Conservation (phyloP, 2,329 filamentous ascomycete genomes). For the Fusarium sarcochroum region DNA sequence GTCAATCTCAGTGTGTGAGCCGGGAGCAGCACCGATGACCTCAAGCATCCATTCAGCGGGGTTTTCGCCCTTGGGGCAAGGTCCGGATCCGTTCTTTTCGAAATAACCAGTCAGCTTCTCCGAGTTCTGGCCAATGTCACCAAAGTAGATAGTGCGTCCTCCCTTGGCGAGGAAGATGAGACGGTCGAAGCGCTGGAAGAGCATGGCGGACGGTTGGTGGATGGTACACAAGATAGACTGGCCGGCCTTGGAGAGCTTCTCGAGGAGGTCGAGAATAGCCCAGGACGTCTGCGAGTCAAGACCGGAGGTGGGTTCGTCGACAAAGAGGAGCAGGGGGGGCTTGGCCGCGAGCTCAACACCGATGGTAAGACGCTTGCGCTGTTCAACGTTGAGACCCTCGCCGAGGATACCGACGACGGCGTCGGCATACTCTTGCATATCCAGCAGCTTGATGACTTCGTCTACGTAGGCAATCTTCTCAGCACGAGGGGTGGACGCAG, state of each 20-base stretch:
- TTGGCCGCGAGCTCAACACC: slow-evolving; percentile 63
- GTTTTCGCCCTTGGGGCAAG: slow-evolving; percentile 43
- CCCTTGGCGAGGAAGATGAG: slow-evolving; percentile 62
- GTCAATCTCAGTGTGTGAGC: slow-evolving; percentile 41
- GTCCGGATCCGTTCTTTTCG: slow-evolving; percentile 35
- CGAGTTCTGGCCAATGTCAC: slow-evolving; percentile 47
- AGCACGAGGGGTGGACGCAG: slow-evolving; percentile 56
- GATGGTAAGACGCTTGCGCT: slow-evolving; percentile 66
- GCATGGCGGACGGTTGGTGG: slow-evolving; percentile 62
- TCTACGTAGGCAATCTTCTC: slow-evolving; percentile 69
- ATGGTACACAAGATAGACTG: slow-evolving; percentile 67
- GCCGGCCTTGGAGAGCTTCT: slow-evolving; percentile 70
- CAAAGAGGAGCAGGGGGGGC: slow-evolving; percentile 64
- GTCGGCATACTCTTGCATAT: slow-evolving; percentile 69
- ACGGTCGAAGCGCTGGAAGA: slow-evolving; percentile 65
- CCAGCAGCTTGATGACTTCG: slow-evolving; percentile 66
- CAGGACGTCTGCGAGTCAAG: slow-evolving; percentile 75
- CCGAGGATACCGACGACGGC: slow-evolving; percentile 64
- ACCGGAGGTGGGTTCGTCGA: slow-evolving; percentile 69
- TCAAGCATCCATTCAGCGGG: slow-evolving; percentile 50
- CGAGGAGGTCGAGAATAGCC: slow-evolving; percentile 79
- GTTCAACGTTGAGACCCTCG: slow-evolving; percentile 64
- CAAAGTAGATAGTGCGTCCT: slow-evolving; percentile 47
- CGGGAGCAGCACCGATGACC: slow-evolving; percentile 46
- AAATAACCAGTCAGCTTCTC: slow-evolving; percentile 43